Evolutionary conservation across 2,329 filamentous ascomycete genomes (phyloP).

Genomic region (Huntiella bhutanensis): DNA sequence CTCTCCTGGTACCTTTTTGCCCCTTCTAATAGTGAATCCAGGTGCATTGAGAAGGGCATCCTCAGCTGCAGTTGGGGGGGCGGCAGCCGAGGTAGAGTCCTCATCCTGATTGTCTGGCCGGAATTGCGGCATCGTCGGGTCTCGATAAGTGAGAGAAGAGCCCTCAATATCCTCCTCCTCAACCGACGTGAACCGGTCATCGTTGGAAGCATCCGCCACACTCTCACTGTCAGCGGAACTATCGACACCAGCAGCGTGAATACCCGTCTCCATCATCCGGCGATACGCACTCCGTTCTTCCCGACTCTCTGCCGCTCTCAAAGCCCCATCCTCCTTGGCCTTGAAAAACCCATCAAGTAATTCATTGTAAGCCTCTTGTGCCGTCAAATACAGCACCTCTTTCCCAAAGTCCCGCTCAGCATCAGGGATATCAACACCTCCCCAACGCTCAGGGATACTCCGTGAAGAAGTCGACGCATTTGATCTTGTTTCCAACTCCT

Average conservation of each 20-base stretch:
- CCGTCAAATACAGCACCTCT: slow-evolving; percentile 79
- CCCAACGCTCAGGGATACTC: slow-evolving; percentile 55
- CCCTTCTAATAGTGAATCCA: neutral
- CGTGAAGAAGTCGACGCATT: slow-evolving; percentile 56
- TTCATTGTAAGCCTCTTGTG: slow-evolving; percentile 85
- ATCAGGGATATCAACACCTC: slow-evolving; percentile 61
- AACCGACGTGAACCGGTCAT: neutral
- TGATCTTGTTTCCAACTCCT: slow-evolving; percentile 42
- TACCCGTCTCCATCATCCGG: slow-evolving; percentile 26
- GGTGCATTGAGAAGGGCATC: neutral
- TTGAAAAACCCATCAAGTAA: slow-evolving; percentile 75
- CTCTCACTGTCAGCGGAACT: neutral
- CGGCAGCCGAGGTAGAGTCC: neutral
- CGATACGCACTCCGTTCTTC: slow-evolving; percentile 38
- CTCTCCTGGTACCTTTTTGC: too few species aligned
- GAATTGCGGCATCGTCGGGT: slow-evolving; percentile 52
- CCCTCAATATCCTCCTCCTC: neutral
- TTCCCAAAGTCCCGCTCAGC: slow-evolving; percentile 68
- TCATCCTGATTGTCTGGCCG: slow-evolving; percentile 31
- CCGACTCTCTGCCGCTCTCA: slow-evolving; percentile 46
- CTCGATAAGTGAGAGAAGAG: slow-evolving; percentile 20
- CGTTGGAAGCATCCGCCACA: neutral
- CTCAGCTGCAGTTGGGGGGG: neutral
- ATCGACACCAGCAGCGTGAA: neutral
- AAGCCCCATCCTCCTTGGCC: slow-evolving; percentile 54